Evolutionary conservation across 2,329 filamentous ascomycete genomes (phyloP).

Genomic region (Ophioceras dolichostomum): DNA sequence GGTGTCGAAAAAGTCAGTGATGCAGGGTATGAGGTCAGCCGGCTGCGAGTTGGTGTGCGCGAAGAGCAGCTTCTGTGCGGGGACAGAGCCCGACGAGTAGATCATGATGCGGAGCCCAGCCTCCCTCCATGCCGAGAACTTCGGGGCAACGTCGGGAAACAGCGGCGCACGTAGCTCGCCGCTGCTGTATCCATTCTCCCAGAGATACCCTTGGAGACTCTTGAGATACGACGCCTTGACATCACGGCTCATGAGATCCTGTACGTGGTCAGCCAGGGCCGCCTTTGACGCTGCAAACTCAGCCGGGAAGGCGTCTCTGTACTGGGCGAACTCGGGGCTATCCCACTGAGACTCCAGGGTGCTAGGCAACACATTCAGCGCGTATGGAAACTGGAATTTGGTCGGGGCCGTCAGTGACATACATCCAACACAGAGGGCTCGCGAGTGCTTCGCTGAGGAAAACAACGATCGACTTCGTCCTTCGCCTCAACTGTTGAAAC

Average conservation of each 20-base stretch:
- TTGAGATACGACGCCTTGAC: conserved; percentile 70
- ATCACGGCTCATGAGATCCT: conserved; percentile 58
- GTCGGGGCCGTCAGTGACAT: background rate
- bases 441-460: background rate
- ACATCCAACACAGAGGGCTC: background rate
- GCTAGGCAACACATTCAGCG: conserved; percentile 51
- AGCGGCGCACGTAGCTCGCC: conserved; percentile 61
- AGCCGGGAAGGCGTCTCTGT: conserved; percentile 59
- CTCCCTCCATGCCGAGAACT: conserved; percentile 45
- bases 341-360: conserved; percentile 58
- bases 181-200: conserved; percentile 60
- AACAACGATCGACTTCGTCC: background rate
- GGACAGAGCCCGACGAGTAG: conserved; percentile 71
- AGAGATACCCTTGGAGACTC: conserved; percentile 67
- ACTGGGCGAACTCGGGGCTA: conserved; percentile 47
- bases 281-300: conserved; percentile 46
- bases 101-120: conserved; percentile 53
- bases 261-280: conserved; percentile 53
- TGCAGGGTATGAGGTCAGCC: conserved; percentile 44
- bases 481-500: background rate
- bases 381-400: conserved; percentile 58
- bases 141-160: conserved; percentile 60
- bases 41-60: conserved; percentile 47
- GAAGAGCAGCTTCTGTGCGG: conserved; percentile 72
- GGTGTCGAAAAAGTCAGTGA: conserved; percentile 66